Base-by-base conservation (phyloP, 2,329 filamentous ascomycete genomes). In the Scedosporium boydii region DNA sequence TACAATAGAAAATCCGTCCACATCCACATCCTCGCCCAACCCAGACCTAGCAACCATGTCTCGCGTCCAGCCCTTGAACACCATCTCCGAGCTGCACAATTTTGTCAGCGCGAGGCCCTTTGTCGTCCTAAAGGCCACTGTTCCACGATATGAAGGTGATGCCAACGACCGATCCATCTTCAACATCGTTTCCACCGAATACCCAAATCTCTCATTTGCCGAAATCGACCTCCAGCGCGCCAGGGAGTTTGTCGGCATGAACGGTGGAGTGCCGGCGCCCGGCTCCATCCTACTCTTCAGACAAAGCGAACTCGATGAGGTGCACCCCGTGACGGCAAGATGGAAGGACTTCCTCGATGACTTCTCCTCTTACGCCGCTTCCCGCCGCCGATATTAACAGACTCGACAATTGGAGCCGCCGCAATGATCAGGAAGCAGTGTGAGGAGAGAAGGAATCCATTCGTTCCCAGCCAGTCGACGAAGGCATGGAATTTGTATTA, bases 331-430 rank as follows among this genome's bases (percentile, higher is more conserved):
- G 51, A 55, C 18, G 7, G 18, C 51, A 7, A 55, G 51, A 23
- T 55, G 51, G 51, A 55, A 55, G 51, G 51, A 55, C 51, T 55
- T 55, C 51, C 51, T 55, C 21, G 51, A 55, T 16, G 51, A 55
- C 16, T 55, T 55, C 51, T 55, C 51, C 2, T 14, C 18, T 10
- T 55, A 55, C 23, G 51, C 51, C 51, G 16, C 44, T 48, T 48
- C 44, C n/a, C 44, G 44, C 44, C 44, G 44, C 44, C 44, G 44
- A 48, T 48, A 48, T 48, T 48, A 48, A 48, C n/a, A 48, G 0
- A 48, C 44, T 48, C 44, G 44, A 21, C 44, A 48, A 48, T 21
- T 48, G 44, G 44, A 9, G 44, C n/a, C 14, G 44, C n/a, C 14
- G 44, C 18, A 21, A 21, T 21, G 44, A 48, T 21, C 18, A 9